These are phyloP conservation scores for Ascochyta viciae-villosae DNA, from an alignment of 2,329 filamentous ascomycete species.

Conservation along the genomic window DNA sequence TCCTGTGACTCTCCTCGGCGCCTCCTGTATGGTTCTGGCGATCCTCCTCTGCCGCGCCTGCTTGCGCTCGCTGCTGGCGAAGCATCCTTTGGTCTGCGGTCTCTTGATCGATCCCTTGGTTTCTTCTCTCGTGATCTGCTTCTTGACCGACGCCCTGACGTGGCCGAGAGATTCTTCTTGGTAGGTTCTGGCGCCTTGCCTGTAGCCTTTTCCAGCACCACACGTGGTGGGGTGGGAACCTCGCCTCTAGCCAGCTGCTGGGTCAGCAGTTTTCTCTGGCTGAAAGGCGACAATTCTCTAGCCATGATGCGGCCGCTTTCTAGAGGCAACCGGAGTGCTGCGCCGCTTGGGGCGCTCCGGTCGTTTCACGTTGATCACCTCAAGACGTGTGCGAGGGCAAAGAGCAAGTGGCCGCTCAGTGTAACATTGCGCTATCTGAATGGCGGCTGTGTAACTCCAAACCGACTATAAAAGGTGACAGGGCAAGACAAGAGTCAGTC, in stretches of 20 bases:
- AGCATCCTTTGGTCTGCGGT: slow-evolving; percentile 23
- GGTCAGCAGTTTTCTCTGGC: slow-evolving; percentile 40
- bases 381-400: background rate
- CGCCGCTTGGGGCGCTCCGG: slow-evolving; percentile 1
- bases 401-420: background rate
- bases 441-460: slow-evolving; percentile 1
- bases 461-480: slow-evolving; percentile 9
- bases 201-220: slow-evolving; percentile 18
- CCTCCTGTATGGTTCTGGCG: slow-evolving; percentile 41
- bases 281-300: slow-evolving; percentile 43
- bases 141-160: slow-evolving; percentile 21
- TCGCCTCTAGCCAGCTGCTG: slow-evolving; percentile 31
- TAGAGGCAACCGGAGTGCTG: background rate
- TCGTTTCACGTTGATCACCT: slow-evolving; percentile 9
- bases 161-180: slow-evolving; percentile 18
- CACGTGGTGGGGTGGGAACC: slow-evolving; percentile 24
- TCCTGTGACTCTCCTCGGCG: slow-evolving; percentile 27
- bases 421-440: background rate
- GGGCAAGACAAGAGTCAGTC: background rate
- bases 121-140: slow-evolving; percentile 24
- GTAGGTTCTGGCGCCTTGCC: slow-evolving; percentile 20
- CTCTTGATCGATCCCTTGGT: slow-evolving; percentile 20
- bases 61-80: slow-evolving; percentile 18
- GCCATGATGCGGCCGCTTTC: slow-evolving; percentile 23
- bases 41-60: slow-evolving; percentile 23